A percentile compares a stretch with the other conserved stretches of the same genome.
Evolutionary conservation across 2,329 filamentous ascomycete species (phyloP).

Genomic region (Ophiostoma ulmi): DNA sequence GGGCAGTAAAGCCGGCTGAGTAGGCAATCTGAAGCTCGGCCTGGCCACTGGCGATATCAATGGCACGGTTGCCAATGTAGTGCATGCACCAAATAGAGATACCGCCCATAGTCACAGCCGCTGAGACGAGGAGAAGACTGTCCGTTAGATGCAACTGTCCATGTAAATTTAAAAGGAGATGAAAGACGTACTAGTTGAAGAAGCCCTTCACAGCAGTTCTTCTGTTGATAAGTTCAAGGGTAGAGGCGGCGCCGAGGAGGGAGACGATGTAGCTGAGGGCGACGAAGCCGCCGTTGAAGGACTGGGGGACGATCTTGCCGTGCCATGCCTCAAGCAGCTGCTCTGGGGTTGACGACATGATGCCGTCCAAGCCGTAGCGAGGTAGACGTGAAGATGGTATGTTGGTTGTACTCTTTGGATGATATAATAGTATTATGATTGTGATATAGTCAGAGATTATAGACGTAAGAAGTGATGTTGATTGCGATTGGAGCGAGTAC

Average conservation of each 20-base stretch:
- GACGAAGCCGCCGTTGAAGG: conserved; percentile 57
- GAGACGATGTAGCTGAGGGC: conserved; percentile 72
- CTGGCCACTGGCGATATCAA: conserved; percentile 61
- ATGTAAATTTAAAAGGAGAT: not conserved
- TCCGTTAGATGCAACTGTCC: not conserved
- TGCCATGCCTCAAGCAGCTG: conserved; percentile 21
- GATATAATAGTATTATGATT: not conserved
- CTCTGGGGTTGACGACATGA: conserved; percentile 19
- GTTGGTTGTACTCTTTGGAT: not conserved
- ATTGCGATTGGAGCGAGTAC: not conserved
- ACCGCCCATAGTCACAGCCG: conserved; percentile 67
- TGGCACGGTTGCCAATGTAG: conserved; percentile 76
- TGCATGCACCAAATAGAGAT: conserved; percentile 75
- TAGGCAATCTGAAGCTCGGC: conserved; percentile 66
- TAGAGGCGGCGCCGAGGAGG: conserved; percentile 69
- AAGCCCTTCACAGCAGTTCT: conserved; percentile 63
- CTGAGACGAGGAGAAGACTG: conserved; percentile 58
- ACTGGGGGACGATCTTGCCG: conserved; percentile 38
- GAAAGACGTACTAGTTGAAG: conserved; percentile 57
- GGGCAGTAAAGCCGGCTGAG: conserved; percentile 62
- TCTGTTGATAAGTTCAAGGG: conserved; percentile 74
- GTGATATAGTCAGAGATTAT: not conserved
- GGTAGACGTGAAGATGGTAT: not conserved
- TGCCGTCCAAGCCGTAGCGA: not conserved
- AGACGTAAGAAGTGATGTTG: not conserved